These are phyloP conservation scores for Ensete glaucum DNA, from an alignment of 176 grass and related monocot genomes.

Conservation along the genomic window DNA sequence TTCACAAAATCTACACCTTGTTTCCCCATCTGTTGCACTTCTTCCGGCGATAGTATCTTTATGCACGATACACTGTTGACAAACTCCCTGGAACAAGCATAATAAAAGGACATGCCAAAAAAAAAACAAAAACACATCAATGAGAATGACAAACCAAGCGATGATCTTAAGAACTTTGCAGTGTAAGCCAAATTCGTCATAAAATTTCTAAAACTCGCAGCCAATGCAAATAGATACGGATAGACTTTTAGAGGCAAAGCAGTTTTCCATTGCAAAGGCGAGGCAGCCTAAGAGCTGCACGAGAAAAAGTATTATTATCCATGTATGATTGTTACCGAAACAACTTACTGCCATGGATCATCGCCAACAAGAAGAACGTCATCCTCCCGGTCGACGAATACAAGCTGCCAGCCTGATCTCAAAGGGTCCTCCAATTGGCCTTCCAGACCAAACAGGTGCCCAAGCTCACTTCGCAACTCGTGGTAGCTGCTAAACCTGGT, in stretches of 20 bases:
- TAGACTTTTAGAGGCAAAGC: background rate
- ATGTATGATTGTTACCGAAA: background rate
- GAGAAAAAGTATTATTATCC: no score
- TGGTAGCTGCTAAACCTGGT: slow-evolving; percentile 83
- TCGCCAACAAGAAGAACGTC: slow-evolving; percentile 94
- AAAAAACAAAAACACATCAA: background rate
- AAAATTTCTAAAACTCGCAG: background rate
- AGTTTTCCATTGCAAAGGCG: background rate
- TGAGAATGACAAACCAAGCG: background rate
- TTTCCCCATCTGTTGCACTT: slow-evolving; percentile 93
- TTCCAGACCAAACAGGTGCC: slow-evolving; percentile 81
- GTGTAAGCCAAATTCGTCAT: background rate
- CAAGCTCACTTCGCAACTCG: slow-evolving; percentile 75
- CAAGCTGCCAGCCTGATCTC: slow-evolving; percentile 99
- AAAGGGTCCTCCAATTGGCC: slow-evolving; percentile 92
- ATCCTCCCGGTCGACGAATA: slow-evolving; percentile 94
- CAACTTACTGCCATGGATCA: slow-evolving; percentile 91
- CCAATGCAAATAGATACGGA: background rate
- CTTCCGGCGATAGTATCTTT: slow-evolving; percentile 89
- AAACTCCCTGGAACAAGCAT: slow-evolving; percentile 60
- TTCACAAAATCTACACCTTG: slow-evolving; percentile 63
- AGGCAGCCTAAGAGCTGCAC: background rate
- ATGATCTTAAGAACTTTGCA: background rate
- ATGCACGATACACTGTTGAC: slow-evolving; percentile 91
- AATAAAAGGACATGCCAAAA: background rate